Evolutionary conservation across 2,329 filamentous ascomycete species (phyloP).

Genomic region (Pseudocercospora musae): DNA sequence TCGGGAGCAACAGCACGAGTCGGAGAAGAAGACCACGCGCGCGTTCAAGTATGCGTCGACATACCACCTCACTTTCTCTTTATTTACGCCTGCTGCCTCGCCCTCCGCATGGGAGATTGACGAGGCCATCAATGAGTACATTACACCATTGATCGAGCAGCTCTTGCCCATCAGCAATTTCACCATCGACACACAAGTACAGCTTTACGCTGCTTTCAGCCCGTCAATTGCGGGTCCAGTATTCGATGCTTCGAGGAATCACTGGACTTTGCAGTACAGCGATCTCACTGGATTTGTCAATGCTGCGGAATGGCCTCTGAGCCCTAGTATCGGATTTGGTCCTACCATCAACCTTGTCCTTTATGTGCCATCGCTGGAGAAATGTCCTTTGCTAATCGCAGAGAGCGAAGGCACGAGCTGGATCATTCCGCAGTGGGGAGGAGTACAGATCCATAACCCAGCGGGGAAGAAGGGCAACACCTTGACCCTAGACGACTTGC

Average conservation of each 20-base stretch:
- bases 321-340: constrained; percentile 85
- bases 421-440: constrained; percentile 96
- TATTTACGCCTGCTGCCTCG: constrained; percentile 75
- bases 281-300: constrained; percentile 95
- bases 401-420: constrained; percentile 68
- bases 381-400: constrained; percentile 59
- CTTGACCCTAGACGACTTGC: constrained; percentile 64
- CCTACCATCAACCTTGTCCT: constrained; percentile 96
- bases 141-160: constrained; percentile 75
- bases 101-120: constrained; percentile 94
- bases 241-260: constrained; percentile 52
- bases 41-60: constrained; percentile 89
- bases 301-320: constrained; percentile 94
- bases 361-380: constrained; percentile 71
- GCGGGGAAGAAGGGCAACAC: constrained; percentile 39
- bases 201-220: constrained; percentile 76
- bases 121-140: constrained; percentile 71
- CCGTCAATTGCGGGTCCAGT: constrained; percentile 59
- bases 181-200: constrained; percentile 92
- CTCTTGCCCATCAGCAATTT: constrained; percentile 87
- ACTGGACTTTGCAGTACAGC: constrained; percentile 72
- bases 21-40: constrained; percentile 68
- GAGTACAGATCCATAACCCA: constrained; percentile 67
- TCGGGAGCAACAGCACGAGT: constrained; percentile 40
- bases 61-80: constrained; percentile 92